phyloP scores from a whole-genome alignment of 345 rosid genomes.

The Angophora floribunda region DNA sequence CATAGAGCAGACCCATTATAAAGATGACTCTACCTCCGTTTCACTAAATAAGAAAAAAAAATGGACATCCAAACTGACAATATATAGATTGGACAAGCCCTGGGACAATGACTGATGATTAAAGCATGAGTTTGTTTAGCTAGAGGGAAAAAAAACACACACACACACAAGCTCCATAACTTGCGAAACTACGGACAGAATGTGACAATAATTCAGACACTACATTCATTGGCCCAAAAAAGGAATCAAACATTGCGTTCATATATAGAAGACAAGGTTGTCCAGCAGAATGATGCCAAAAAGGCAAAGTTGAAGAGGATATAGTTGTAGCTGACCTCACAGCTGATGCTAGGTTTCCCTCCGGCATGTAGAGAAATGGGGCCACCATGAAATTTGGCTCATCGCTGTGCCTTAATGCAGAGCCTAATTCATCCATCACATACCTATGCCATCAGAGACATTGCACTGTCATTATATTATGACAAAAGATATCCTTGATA shows the following conservation, averaged over 20 bases:
- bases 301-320: not conserved
- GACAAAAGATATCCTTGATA: not conserved
- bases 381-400: conserved; percentile 83
- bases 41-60: not conserved
- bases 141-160: not conserved
- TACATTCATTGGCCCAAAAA: not conserved
- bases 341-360: conserved; percentile 71
- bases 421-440: conserved; percentile 97
- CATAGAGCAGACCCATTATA: not conserved
- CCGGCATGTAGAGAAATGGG: conserved; percentile 91
- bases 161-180: not conserved
- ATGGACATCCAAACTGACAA: not conserved
- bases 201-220: not conserved
- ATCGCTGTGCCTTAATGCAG: conserved; percentile 83
- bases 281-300: not conserved
- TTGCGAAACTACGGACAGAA: not conserved
- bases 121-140: not conserved
- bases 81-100: not conserved
- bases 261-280: not conserved
- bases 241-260: not conserved
- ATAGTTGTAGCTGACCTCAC: conserved; percentile 44
- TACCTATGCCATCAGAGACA: conserved; percentile 37
- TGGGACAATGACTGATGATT: not conserved
- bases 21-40: not conserved
- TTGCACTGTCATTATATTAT: not conserved